Conservation (phyloP, 208 protist species). For the Leishmania gerbilli region DNA sequence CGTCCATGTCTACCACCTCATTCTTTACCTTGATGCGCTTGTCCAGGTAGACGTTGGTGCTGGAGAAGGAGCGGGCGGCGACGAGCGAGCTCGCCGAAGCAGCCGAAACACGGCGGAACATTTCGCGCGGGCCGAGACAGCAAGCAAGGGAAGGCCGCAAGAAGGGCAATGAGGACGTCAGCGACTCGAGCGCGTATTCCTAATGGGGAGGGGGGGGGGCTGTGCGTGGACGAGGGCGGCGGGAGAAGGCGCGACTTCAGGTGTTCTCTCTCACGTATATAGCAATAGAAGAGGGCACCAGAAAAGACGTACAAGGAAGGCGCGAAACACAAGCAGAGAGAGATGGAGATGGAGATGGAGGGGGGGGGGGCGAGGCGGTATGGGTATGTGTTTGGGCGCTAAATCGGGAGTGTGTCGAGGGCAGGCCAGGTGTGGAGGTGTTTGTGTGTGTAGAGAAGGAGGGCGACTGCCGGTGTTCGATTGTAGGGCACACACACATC, state of each 20-base stretch:
- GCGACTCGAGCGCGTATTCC: neutral
- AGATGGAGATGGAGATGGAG: too few relatives aligned
- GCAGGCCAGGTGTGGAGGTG: too few relatives aligned
- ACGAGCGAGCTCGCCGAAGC: constrained; percentile 25
- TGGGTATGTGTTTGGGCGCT: neutral
- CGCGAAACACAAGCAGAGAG: neutral
- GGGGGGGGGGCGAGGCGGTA: neutral
- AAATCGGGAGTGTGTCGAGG: too few relatives aligned
- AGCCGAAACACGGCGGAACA: constrained; percentile 60
- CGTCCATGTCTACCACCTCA: constrained; percentile 97
- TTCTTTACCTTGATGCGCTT: constrained; percentile 90
- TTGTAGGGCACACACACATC: neutral
- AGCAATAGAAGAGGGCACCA: too few relatives aligned
- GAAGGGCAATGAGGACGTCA: neutral
- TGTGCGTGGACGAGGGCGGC: neutral
- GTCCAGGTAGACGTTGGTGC: constrained; percentile 49
- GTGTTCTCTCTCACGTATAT: neutral
- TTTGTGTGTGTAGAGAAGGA: neutral
- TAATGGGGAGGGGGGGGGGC: too few relatives aligned
- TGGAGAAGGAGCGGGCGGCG: constrained; percentile 44
- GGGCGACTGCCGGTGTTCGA: neutral
- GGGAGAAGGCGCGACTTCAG: neutral
- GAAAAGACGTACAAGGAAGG: neutral
- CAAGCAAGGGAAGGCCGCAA: constrained; percentile 1
- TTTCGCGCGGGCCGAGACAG: constrained; percentile 8